Conservation (phyloP, 495 filamentous ascomycete species). For the Neurospora pannonica region DNA sequence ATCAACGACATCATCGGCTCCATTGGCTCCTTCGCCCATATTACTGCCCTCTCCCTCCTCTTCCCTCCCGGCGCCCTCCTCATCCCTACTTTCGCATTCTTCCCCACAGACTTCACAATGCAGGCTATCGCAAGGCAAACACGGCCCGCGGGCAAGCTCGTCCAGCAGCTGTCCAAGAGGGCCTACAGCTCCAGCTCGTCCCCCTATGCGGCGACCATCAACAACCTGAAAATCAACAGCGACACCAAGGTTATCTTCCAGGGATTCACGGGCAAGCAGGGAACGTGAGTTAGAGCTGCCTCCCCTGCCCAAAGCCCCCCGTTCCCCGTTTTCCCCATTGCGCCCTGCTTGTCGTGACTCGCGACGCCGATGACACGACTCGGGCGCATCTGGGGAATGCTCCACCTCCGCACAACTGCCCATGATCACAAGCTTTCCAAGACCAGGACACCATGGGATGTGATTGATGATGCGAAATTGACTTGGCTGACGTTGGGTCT, state of each 20-base stretch:
- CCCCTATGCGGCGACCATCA: conserved; percentile 71
- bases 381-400: background rate
- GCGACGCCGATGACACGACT: conserved; percentile 3
- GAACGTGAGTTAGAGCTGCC: conserved; percentile 63
- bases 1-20: background rate
- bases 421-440: background rate
- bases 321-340: background rate
- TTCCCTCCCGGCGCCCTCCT: background rate
- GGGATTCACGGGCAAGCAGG: conserved; percentile 97
- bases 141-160: conserved; percentile 34
- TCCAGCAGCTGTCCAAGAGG: conserved; percentile 45
- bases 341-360: conserved; percentile 8
- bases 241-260: conserved; percentile 95
- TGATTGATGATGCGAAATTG: background rate
- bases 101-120: conserved; percentile 21
- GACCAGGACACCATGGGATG: background rate
- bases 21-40: background rate
- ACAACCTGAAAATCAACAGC: conserved; percentile 84
- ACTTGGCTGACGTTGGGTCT: conserved; percentile 33
- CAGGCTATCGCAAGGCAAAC: conserved; percentile 39
- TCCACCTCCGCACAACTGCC: background rate
- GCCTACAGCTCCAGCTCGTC: conserved; percentile 58
- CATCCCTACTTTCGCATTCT: background rate
- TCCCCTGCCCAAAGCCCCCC: background rate
- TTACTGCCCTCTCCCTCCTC: background rate